Percentiles rank a stretch among this genome's conserved stretches.
These are phyloP conservation scores for Exophiala xenobiotica DNA, from an alignment of 2,329 filamentous ascomycete genomes.

Conservation along the genomic window DNA sequence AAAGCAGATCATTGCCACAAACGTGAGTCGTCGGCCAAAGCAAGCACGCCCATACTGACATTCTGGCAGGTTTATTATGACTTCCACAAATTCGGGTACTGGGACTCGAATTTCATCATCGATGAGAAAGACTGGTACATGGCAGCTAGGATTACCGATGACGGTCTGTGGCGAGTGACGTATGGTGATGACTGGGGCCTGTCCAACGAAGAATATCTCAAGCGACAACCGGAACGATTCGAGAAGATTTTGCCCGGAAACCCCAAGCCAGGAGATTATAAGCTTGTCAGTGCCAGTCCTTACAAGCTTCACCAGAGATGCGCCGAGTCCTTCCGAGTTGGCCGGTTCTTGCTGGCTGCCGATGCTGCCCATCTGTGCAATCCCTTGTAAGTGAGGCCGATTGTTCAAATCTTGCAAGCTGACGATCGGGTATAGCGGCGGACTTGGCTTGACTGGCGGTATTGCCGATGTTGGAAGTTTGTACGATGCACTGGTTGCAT, in stretches of 20 bases:
- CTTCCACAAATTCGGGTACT: slow-evolving; percentile 26
- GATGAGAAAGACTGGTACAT: slow-evolving; percentile 62
- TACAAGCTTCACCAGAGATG: slow-evolving; percentile 64
- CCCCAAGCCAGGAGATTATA: slow-evolving; percentile 59
- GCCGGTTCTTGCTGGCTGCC: slow-evolving; percentile 57
- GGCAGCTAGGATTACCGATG: slow-evolving; percentile 59
- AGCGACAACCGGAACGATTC: slow-evolving; percentile 56
- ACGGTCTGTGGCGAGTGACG: slow-evolving; percentile 63
- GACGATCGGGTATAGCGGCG: slow-evolving; percentile 42
- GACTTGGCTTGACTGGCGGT: slow-evolving; percentile 62
- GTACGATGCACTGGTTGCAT: slow-evolving; percentile 57
- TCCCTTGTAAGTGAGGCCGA: slow-evolving; percentile 37
- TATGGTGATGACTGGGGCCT: slow-evolving; percentile 60
- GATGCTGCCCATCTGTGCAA: slow-evolving; percentile 61
- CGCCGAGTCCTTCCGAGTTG: slow-evolving; percentile 56
- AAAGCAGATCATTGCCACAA: slow-evolving; percentile 28
- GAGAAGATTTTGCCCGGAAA: slow-evolving; percentile 60
- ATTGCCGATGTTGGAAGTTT: slow-evolving; percentile 63
- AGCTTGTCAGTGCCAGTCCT: slow-evolving; percentile 57
- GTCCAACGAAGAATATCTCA: slow-evolving; percentile 53
- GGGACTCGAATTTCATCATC: slow-evolving; percentile 51
- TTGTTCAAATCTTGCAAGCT: not conserved
- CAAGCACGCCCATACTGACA: not conserved
- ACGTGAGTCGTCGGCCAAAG: slow-evolving; percentile 14
- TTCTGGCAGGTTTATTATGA: slow-evolving; percentile 22